Evolutionary conservation across 108 stramenopile species (phyloP), one percentile per base, ranked within the genome.

Genomic region (Bacterosira constricta): DNA sequence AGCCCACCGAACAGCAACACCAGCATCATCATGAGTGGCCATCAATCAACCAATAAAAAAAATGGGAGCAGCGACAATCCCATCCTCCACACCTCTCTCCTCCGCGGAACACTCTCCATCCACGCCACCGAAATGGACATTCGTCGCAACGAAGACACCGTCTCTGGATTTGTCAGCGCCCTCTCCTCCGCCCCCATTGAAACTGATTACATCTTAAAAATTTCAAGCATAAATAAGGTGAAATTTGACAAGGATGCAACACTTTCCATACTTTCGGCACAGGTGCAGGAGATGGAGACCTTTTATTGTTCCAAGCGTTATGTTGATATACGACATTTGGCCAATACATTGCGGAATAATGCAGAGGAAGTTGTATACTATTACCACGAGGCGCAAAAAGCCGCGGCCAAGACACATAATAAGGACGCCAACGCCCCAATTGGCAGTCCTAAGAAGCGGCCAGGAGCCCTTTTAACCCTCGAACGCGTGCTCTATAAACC

Each of bases 81-180:
- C 17, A 3, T 75, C 30, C 74, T 75, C 26, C 74, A 54, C 39
- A 21, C 58, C 21, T 30, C 44, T 39, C 74, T 75, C 17, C 42
- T 75, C 21, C 34, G 26, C 17, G 74, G 59, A 17, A 51, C 36
- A 9, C 60, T 75, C 31, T 60, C 58, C 34, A 41, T 75, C 8
- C 32, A 73, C 35, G 65, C 66, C n/a, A 32, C 47, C 29, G 65
- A 75, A 17, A 26, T 67, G 4, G 75, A 76, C 66, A 63, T 71
- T 44, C 71, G 71, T 9, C 69, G 69, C 38, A 17, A 30, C 12
- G 27, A 42, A 9, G 54, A 41, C 54, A 8, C 53, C 39, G 3
- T 29, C 44, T 5, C 11, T 37, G 44, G 8, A 1, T 21, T 51
- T 0, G 51, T 25, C 6, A 3, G 32, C 44, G 21, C 36, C 12